Conservation (phyloP, 2,329 filamentous ascomycete species). For the Penicillium sp. region DNA sequence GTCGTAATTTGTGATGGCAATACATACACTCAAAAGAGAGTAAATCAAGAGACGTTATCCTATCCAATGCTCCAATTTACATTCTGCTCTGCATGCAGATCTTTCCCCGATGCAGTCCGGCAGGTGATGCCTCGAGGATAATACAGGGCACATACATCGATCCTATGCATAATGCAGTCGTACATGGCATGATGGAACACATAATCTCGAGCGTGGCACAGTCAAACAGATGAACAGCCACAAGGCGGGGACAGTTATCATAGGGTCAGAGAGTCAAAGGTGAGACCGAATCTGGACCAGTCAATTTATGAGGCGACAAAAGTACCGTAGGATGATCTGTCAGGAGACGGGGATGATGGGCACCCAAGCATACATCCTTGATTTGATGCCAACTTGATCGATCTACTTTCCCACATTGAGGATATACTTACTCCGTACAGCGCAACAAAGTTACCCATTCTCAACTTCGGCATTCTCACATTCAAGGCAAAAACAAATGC, state of each 20-base stretch:
- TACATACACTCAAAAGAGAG: background rate
- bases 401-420: background rate
- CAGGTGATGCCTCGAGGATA: slow-evolving; percentile 21
- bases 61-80: slow-evolving; percentile 16
- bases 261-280: background rate
- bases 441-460: background rate
- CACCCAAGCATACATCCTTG: background rate
- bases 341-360: background rate
- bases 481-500: background rate
- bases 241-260: slow-evolving; percentile 19
- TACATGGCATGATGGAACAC: slow-evolving; percentile 8
- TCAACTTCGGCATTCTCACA: background rate
- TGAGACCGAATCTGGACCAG: slow-evolving; percentile 13
- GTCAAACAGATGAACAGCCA: slow-evolving; percentile 20
- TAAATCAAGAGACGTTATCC: slow-evolving; percentile 19
- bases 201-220: slow-evolving; percentile 18
- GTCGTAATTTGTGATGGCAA: background rate
- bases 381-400: background rate
- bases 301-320: slow-evolving; percentile 13
- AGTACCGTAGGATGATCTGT: slow-evolving; percentile 11
- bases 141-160: slow-evolving; percentile 11
- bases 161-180: slow-evolving; percentile 2
- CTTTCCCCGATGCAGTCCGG: slow-evolving; percentile 14
- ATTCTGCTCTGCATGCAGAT: slow-evolving; percentile 17
- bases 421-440: background rate